These are phyloP conservation scores for Rhododendron griersonianum DNA, from an alignment of 148 eudicot genomes.

Conservation along the genomic window DNA sequence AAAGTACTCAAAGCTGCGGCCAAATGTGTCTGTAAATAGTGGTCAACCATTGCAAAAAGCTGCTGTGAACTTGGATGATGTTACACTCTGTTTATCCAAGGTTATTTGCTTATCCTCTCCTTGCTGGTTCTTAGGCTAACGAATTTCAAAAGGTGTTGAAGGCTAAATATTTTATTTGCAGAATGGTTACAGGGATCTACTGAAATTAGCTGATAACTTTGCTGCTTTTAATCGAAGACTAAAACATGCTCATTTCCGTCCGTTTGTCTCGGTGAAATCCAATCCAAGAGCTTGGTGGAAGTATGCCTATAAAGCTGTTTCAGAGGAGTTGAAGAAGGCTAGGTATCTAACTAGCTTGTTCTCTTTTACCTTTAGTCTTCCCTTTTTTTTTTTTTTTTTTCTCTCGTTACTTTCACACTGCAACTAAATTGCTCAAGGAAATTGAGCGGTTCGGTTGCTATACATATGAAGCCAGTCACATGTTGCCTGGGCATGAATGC, in stretches of 20 bases:
- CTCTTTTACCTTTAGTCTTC: conserved; percentile 4
- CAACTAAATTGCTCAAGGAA: background rate
- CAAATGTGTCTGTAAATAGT: conserved; percentile 38
- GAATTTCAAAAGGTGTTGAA: background rate
- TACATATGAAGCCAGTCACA: background rate
- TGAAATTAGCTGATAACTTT: conserved; percentile 90
- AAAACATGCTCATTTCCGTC: conserved; percentile 84
- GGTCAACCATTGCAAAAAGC: conserved; percentile 79
- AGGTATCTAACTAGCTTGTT: conserved; percentile 42
- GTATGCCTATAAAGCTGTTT: conserved; percentile 66
- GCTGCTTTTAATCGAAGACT: conserved; percentile 87
- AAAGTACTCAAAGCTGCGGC: conserved; percentile 60
- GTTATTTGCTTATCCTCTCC: conserved; percentile 29
- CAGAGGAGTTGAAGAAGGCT: conserved; percentile 79
- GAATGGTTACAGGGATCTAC: conserved; percentile 82
- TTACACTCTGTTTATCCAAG: conserved; percentile 87
- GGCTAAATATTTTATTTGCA: conserved; percentile 23
- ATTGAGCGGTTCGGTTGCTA: background rate
- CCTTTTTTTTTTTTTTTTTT: background rate
- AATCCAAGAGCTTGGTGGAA: conserved; percentile 92
- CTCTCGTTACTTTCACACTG: background rate
- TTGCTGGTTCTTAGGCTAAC: background rate
- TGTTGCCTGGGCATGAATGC: background rate
- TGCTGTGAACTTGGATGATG: conserved; percentile 80
- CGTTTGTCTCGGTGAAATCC: conserved; percentile 60